Conservation (phyloP, 2,329 filamentous ascomycete species). For the Neonectria punicea region DNA sequence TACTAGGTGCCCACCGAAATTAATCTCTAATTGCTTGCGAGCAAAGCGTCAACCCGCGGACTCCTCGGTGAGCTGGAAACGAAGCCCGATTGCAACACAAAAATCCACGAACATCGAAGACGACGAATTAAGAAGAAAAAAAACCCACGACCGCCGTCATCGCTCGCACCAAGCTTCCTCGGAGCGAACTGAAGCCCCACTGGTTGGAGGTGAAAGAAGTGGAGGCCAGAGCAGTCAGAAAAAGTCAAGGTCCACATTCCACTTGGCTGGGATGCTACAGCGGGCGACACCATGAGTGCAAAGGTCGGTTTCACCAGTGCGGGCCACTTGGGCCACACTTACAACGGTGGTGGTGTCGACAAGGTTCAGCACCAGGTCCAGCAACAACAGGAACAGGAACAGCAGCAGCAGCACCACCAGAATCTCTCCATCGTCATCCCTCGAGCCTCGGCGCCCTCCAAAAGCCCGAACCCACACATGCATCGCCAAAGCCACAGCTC, state of each 20-base stretch:
- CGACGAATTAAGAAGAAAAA: background rate
- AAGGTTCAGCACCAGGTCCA: slow-evolving; percentile 24
- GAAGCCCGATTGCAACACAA: background rate
- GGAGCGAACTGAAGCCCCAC: slow-evolving; percentile 2
- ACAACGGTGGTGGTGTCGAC: slow-evolving; percentile 27
- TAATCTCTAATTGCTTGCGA: slow-evolving; percentile 20
- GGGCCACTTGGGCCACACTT: slow-evolving; percentile 37
- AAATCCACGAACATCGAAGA: background rate
- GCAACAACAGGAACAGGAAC: background rate
- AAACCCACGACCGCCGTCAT: background rate
- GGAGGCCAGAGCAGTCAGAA: slow-evolving; percentile 9
- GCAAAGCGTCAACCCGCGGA: background rate
- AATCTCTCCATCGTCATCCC: slow-evolving; percentile 22
- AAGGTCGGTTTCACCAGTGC: slow-evolving; percentile 44
- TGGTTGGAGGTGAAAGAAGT: slow-evolving; percentile 19
- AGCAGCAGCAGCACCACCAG: slow-evolving; percentile 7
- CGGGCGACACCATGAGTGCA: slow-evolving; percentile 43
- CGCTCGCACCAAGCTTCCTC: background rate
- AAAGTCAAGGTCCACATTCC: background rate
- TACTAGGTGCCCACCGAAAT: slow-evolving; percentile 14
- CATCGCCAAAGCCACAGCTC: slow-evolving; percentile 65
- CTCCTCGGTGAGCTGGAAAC: slow-evolving; percentile 1
- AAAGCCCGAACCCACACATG: slow-evolving; percentile 48
- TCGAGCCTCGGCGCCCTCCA: slow-evolving; percentile 16
- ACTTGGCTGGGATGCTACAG: slow-evolving; percentile 42